A percentile compares a stretch with the other conserved stretches of the same genome.
phyloP scores from a whole-genome alignment of 306 rosid species.

The Oemleria cerasiformis region DNA sequence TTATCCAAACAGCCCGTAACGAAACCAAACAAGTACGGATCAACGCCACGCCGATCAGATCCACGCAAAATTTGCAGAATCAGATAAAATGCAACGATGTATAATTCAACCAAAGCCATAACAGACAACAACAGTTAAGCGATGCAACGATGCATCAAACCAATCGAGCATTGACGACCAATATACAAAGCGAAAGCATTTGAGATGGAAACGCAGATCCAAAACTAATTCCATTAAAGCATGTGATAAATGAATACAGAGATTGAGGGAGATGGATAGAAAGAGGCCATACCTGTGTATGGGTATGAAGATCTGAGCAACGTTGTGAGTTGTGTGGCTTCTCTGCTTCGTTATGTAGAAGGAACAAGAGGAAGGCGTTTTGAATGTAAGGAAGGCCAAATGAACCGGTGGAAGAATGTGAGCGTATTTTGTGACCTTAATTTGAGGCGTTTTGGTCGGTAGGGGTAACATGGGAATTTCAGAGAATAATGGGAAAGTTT shows the following conservation, averaged over 20 bases:
- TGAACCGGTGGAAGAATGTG: background rate
- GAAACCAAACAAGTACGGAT: background rate
- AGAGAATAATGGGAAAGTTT: background rate
- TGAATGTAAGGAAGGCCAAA: background rate
- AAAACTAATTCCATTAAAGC: constrained; percentile 7
- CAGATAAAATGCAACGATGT: background rate
- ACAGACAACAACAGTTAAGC: background rate
- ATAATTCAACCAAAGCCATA: background rate
- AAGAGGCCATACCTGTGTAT: constrained; percentile 5
- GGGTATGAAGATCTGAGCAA: background rate
- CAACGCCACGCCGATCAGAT: constrained; percentile 6
- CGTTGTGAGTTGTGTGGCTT: background rate
- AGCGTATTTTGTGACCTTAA: background rate
- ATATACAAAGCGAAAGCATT: background rate
- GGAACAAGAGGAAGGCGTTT: background rate
- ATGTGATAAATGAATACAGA: background rate
- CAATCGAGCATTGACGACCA: background rate
- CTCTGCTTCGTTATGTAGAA: background rate
- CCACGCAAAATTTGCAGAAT: background rate
- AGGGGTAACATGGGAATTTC: constrained; percentile 18
- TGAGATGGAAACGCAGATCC: background rate
- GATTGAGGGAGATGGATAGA: background rate
- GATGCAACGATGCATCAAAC: background rate
- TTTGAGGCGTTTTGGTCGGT: constrained; percentile 1
- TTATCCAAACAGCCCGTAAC: background rate